Conservation (phyloP, 2,329 filamentous ascomycete genomes). For the Aureobasidium namibiae region DNA sequence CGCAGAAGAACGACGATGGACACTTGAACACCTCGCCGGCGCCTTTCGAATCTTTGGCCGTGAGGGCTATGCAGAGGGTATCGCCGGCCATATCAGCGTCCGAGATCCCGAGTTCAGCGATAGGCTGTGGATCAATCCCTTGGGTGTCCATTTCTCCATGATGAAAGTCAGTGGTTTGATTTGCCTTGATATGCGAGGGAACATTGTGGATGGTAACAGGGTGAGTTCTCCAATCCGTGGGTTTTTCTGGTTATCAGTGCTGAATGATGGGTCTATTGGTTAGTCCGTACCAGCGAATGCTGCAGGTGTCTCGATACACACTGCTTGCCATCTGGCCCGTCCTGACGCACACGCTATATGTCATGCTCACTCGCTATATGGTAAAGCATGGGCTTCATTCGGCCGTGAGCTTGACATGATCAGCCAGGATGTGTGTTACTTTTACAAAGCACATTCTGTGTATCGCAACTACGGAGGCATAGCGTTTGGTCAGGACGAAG, state of each 20-base stretch:
- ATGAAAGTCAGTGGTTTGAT: slow-evolving; percentile 23
- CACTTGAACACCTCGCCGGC: slow-evolving; percentile 43
- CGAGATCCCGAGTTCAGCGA: slow-evolving; percentile 32
- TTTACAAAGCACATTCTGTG: slow-evolving; percentile 34
- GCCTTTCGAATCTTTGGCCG: slow-evolving; percentile 33
- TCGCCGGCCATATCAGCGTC: slow-evolving; percentile 40
- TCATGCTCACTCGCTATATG: slow-evolving; percentile 39
- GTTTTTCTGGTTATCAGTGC: too few species aligned
- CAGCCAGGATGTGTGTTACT: slow-evolving; percentile 39
- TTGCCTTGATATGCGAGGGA: slow-evolving; percentile 14
- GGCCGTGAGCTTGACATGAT: slow-evolving; percentile 40
- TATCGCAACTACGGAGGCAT: slow-evolving; percentile 35
- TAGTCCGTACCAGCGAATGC: slow-evolving; percentile 26
- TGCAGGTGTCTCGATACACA: slow-evolving; percentile 18
- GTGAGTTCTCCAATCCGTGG: slow-evolving; percentile 26
- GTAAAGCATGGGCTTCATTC: slow-evolving; percentile 41
- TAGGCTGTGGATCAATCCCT: slow-evolving; percentile 27
- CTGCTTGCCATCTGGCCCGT: slow-evolving; percentile 14
- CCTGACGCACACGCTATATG: slow-evolving; percentile 27
- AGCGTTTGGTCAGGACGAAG: slow-evolving; percentile 36
- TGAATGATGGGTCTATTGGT: too few species aligned
- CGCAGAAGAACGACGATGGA: slow-evolving; percentile 50
- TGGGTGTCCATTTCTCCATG: neutral
- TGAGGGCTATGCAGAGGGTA: slow-evolving; percentile 33
- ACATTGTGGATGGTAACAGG: slow-evolving; percentile 22